A percentile compares a stretch with the other conserved stretches of the same genome.
Conservation (phyloP, 1,284 basidiomycete species). For the Kwoniella shivajii region DNA sequence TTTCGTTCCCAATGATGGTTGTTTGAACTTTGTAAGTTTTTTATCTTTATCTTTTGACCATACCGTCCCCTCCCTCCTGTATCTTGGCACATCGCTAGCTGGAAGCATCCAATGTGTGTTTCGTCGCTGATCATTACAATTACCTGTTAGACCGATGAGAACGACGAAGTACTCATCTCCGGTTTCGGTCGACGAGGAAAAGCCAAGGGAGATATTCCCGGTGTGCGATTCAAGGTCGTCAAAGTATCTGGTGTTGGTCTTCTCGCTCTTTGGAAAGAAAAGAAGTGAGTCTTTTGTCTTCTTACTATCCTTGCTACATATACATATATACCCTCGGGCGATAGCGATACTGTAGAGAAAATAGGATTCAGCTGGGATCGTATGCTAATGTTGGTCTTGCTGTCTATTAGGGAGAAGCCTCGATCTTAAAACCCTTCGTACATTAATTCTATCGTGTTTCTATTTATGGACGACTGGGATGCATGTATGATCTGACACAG, state of each 20-base stretch:
- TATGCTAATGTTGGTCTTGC: neutral
- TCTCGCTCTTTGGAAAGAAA: conserved; percentile 96
- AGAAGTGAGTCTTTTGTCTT: conserved; percentile 66
- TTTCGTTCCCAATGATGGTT: conserved; percentile 93
- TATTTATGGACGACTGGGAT: conserved; percentile 22
- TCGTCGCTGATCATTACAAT: neutral
- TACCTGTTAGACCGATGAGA: conserved; percentile 69
- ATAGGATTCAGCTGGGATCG: no score
- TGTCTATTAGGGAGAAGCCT: conserved; percentile 37
- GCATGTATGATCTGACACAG: conserved; percentile 36
- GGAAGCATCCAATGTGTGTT: no score
- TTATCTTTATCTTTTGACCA: neutral
- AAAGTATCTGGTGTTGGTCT: conserved; percentile 99
- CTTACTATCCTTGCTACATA: neutral
- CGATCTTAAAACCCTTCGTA: conserved; percentile 27
- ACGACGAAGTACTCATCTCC: conserved; percentile 99
- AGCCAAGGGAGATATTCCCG: conserved; percentile 63
- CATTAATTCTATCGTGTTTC: conserved; percentile 12
- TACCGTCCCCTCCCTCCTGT: neutral
- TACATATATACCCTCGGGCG: neutral
- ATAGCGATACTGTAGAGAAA: neutral
- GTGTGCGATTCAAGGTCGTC: conserved; percentile 97
- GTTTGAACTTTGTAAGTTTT: conserved; percentile 75
- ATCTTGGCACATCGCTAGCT: neutral
- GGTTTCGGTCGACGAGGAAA: conserved; percentile 99